Evolutionary conservation across 78 protist species (phyloP).

Genomic region (Tieghemostelium lacteum): DNA sequence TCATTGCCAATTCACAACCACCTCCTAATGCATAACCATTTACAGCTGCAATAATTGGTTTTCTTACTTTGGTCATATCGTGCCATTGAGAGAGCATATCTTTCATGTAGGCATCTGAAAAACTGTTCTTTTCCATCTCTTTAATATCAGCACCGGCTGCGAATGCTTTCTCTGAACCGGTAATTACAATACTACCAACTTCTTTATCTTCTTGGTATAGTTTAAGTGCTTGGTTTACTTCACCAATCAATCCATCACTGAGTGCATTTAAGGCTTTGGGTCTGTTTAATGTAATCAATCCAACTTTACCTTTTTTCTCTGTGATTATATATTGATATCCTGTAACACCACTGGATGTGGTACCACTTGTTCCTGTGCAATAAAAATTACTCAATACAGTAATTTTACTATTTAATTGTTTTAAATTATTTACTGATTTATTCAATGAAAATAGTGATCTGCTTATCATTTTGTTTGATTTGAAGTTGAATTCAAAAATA

Average conservation of each 20-base stretch:
- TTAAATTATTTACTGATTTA: too few species aligned
- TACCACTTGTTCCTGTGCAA: too few species aligned
- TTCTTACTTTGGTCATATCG: constrained; percentile 63
- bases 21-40: constrained; percentile 98
- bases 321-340: constrained; percentile 61
- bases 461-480: too few species aligned
- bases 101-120: constrained; percentile 71
- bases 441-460: too few species aligned
- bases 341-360: too few species aligned
- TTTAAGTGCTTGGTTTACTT: constrained; percentile 76
- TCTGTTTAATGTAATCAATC: constrained; percentile 86
- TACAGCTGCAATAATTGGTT: constrained; percentile 98
- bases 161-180: constrained; percentile 96
- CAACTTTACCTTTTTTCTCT: constrained; percentile 79
- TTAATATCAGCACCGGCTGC: constrained; percentile 99
- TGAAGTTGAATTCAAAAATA: too few species aligned
- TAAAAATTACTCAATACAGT: too few species aligned
- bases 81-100: constrained; percentile 89
- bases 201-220: constrained; percentile 83
- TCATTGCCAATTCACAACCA: constrained; percentile 98
- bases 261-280: constrained; percentile 98
- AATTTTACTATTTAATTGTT: too few species aligned
- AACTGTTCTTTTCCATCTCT: constrained; percentile 87
- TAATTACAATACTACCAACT: constrained; percentile 91
- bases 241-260: constrained; percentile 83